These are phyloP conservation scores for Zoysia matrella DNA, from an alignment of 202 grass and related monocot species.

Conservation along the genomic window DNA sequence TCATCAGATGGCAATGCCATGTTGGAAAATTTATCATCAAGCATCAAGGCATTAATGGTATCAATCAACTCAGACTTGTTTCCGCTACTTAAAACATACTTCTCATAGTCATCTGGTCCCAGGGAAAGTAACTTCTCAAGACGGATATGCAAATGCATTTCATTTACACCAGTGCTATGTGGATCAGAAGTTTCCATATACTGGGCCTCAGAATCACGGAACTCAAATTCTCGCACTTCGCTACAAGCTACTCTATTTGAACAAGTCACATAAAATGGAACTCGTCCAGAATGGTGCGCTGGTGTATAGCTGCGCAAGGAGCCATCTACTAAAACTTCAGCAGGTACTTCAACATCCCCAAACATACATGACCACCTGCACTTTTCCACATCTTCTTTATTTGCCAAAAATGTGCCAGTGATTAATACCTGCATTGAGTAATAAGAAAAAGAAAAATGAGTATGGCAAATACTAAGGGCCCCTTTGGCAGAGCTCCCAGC, in stretches of 20 bases:
- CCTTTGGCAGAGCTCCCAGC: too few species aligned
- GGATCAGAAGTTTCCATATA: conserved; percentile 67
- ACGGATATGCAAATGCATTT: conserved; percentile 90
- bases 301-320: conserved; percentile 82
- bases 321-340: conserved; percentile 82
- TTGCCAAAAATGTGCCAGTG: conserved; percentile 92
- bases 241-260: conserved; percentile 92
- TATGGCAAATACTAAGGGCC: not conserved
- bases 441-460: conserved; percentile 19
- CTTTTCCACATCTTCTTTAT: conserved; percentile 83
- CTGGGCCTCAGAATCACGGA: conserved; percentile 51
- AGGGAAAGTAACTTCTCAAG: conserved; percentile 83
- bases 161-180: conserved; percentile 60
- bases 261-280: conserved; percentile 96
- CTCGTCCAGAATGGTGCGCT: conserved; percentile 68
- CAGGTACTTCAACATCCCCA: conserved; percentile 86
- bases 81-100: conserved; percentile 49
- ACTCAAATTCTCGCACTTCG: conserved; percentile 46
- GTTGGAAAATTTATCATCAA: conserved; percentile 61
- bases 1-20: conserved; percentile 41
- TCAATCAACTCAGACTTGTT: conserved; percentile 66
- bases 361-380: conserved; percentile 99
- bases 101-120: conserved; percentile 65
- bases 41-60: conserved; percentile 84
- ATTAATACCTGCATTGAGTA: conserved; percentile 72